phyloP scores from a whole-genome alignment of 2,329 filamentous ascomycete genomes.

The Mycosphaerelloides madeirae region DNA sequence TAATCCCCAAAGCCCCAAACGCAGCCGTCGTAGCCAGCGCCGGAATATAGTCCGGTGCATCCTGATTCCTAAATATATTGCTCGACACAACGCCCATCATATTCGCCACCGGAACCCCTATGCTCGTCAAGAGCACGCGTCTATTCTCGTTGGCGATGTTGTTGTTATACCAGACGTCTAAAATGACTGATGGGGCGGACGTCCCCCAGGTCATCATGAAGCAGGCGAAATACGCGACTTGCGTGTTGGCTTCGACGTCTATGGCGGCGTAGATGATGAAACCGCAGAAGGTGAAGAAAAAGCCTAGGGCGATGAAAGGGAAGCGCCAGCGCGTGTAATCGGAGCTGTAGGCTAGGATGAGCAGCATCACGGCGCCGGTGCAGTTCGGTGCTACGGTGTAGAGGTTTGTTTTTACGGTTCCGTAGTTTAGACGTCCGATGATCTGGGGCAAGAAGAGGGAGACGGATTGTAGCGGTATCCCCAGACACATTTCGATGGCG shows the following conservation, averaged over 20 bases:
- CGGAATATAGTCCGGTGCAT: constrained; percentile 62
- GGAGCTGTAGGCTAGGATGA: constrained; percentile 67
- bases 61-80: constrained; percentile 62
- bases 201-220: constrained; percentile 65
- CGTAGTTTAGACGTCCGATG: constrained; percentile 49
- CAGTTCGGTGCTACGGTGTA: constrained; percentile 79
- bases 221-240: constrained; percentile 67
- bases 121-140: constrained; percentile 63
- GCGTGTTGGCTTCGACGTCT: constrained; percentile 55
- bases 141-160: constrained; percentile 74
- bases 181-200: constrained; percentile 66
- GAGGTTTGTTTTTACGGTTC: constrained; percentile 65
- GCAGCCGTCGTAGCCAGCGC: constrained; percentile 61
- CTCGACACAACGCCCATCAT: constrained; percentile 67
- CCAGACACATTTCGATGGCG: constrained; percentile 55
- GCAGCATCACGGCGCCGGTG: constrained; percentile 65
- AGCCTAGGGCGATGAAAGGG: constrained; percentile 70
- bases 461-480: constrained; percentile 55
- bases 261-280: constrained; percentile 76
- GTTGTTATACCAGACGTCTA: constrained; percentile 72
- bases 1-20: constrained; percentile 57
- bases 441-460: constrained; percentile 57
- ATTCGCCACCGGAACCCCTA: constrained; percentile 71
- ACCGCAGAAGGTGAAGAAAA: constrained; percentile 68
- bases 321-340: constrained; percentile 64